These are phyloP conservation scores for Agastache rugosa DNA, from an alignment of 257 asterid genomes.

Conservation along the genomic window DNA sequence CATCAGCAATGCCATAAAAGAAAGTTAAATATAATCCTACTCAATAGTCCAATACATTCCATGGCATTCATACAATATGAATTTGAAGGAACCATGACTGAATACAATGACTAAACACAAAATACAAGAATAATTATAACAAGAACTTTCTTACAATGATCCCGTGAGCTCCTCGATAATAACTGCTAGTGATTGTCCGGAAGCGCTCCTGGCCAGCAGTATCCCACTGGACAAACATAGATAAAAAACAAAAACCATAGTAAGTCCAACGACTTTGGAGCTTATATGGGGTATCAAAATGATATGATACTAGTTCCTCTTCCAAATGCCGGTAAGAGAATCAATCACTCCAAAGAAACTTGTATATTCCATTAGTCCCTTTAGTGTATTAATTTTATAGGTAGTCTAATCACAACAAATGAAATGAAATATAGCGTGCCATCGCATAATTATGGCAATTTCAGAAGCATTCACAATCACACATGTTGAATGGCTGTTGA, in stretches of 20 bases:
- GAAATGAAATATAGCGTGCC: neutral
- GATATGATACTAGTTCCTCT: neutral
- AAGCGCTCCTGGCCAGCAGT: slow-evolving; percentile 99
- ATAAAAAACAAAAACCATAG: slow-evolving; percentile 20
- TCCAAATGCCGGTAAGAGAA: neutral
- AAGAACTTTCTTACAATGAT: slow-evolving; percentile 72
- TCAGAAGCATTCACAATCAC: slow-evolving; percentile 26
- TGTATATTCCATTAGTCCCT: slow-evolving; percentile 6
- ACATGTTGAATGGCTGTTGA: neutral
- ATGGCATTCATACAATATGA: neutral
- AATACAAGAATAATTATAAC: slow-evolving; percentile 22
- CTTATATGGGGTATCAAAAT: slow-evolving; percentile 11
- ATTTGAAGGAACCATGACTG: neutral
- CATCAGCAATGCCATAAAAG: neutral
- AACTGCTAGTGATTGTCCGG: slow-evolving; percentile 98
- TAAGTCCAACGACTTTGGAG: slow-evolving; percentile 5
- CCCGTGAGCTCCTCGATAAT: slow-evolving; percentile 98
- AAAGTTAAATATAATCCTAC: neutral
- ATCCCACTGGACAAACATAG: slow-evolving; percentile 77
- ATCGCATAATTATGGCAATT: neutral
- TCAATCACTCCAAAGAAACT: neutral
- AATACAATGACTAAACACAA: slow-evolving; percentile 3
- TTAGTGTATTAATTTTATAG: neutral
- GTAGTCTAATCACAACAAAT: slow-evolving; percentile 9
- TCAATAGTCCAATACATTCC: slow-evolving; percentile 3